Evolutionary conservation across 805 yeast species (phyloP), one percentile per base, ranked within the genome.

Genomic region (Ogataea thermomethanolica): DNA sequence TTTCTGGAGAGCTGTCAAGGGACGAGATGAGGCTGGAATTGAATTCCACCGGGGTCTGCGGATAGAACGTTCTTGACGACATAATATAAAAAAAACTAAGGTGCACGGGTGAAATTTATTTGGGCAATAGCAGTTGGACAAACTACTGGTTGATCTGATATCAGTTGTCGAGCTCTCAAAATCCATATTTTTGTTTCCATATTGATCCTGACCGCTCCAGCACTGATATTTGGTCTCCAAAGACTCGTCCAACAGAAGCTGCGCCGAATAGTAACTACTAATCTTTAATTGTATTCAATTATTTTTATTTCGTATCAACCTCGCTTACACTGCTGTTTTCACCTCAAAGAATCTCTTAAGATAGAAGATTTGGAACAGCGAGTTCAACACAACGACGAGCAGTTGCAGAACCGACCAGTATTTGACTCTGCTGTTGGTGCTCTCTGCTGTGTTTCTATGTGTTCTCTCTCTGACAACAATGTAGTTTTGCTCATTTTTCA

Each of bases 361-460:
- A 69, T 90, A 91, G 67, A 85, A 84, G 48, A 91, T 89, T 68
- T 91, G 99, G 78, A 93, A 93, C 41, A 90, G 53, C 21, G 96
- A 86, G 70, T 89, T 93, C 46, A 74, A 76, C 12, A 83, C 84
- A 33, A 91, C 97, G 41, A 93, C 90, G 37, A 81, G 55, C 49
- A 93, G 71, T 70, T 91, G 99, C 74, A 90, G 84, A 24, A 87
- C 73, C 21, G 96, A 86, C 99, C 99, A 91, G 87, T 95, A 93
- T 66, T 91, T 91, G 50, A 91, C 98, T 57, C 99, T 80, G 40
- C 93, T 83, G 66, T 91, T 91, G 33, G 99, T 91, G 17, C 95
- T 85, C 68, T 91, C 99, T 5, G 99, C 98, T 8, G 99, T 91
- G 69, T 91, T 93, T 77, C 99, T 84, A 65, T 91, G 99, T 11